Base-by-base conservation (phyloP, 805 yeast species). In the Barnettozyma pratensis region DNA sequence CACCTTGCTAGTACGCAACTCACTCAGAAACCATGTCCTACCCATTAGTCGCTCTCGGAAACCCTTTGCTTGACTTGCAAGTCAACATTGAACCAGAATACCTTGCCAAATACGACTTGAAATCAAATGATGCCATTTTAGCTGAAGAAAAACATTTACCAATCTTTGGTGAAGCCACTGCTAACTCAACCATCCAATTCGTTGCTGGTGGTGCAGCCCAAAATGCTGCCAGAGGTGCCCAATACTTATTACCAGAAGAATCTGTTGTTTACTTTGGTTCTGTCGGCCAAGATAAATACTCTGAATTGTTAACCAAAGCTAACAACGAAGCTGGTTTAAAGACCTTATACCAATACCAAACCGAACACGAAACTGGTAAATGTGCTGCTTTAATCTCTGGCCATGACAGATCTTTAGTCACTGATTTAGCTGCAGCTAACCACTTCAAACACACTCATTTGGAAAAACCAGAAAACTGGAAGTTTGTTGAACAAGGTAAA, bases 201-300 rank as follows among this genome's bases (percentile, higher is more conserved):
- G 80, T 92, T 58, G 99, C 99, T 53, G 99, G 99, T 60, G 99
- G 99, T 68, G 99, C 99, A 62, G 99, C 97, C 52, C 99, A 94
- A 75, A 94, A 94, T 76, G 81, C 98, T 55, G 97, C 98, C 50
- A 83, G 99, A 73, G 99, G 96, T 65, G 98, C 98, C 44, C 97
- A 92, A 66, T 92, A 88, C 72, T 70, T 89, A 48, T 77, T 94
- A 45, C 97, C 97, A 51, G 69, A 73, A 42, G 69, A 81, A 59
- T 81, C 92, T 32, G 98, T 94, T 49, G 85, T 85, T 46, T 94
- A 94, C 76, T 88, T 92, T 65, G 99, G 99, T 47, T 85, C 96
- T 44, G 98, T 92, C 53, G 99, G 99, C 64, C 79, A 87, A 59
- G 99, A 94, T 70, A 77, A 83, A 59, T 92, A 84, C 71, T 82